phyloP scores from a whole-genome alignment of 257 asterid species.

The Solanum megistacrolobum region DNA sequence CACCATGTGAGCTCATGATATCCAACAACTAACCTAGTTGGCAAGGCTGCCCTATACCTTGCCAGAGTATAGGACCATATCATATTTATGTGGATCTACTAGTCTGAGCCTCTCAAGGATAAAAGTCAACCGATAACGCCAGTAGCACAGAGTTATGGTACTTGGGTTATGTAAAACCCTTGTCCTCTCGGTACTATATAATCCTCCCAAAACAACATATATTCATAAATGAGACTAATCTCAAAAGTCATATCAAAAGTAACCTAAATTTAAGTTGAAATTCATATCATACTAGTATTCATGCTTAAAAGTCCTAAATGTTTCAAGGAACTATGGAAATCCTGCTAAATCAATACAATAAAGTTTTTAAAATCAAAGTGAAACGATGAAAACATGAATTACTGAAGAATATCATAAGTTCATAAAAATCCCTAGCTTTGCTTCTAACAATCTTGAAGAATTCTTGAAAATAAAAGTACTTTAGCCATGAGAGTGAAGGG shows the following conservation, averaged over 20 bases:
- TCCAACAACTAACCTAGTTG: too few relatives aligned
- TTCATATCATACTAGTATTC: background rate
- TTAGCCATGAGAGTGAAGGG: background rate
- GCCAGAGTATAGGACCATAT: too few relatives aligned
- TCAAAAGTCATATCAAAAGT: background rate
- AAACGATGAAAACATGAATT: background rate
- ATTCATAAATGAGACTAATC: too few relatives aligned
- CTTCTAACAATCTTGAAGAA: background rate
- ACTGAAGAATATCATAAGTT: background rate
- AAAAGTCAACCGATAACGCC: too few relatives aligned
- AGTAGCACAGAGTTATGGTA: too few relatives aligned
- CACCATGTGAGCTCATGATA: background rate
- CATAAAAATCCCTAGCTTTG: background rate
- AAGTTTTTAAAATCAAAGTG: background rate
- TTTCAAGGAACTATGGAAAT: background rate
- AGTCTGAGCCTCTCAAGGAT: too few relatives aligned
- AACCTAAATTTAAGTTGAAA: background rate
- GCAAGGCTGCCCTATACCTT: too few relatives aligned
- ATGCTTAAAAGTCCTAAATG: background rate
- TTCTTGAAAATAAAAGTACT: background rate
- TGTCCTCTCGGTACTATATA: too few relatives aligned
- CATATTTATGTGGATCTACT: too few relatives aligned
- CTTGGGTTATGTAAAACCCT: too few relatives aligned
- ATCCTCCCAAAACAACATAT: too few relatives aligned
- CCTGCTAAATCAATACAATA: background rate